phyloP scores from a whole-genome alignment of 192 early-diverging fungal genomes.

The Coemansia sp. region DNA sequence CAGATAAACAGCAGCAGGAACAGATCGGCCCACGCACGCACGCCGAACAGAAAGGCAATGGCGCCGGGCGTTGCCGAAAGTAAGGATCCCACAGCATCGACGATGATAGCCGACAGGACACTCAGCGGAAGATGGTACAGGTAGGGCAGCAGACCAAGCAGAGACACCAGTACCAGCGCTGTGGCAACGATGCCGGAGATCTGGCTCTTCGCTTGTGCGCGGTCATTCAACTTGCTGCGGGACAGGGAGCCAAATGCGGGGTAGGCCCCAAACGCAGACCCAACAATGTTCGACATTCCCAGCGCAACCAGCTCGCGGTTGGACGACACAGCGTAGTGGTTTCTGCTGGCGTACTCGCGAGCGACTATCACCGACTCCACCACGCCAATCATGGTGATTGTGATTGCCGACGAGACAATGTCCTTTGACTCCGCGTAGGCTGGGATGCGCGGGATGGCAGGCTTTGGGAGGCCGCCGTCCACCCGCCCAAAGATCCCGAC shows the following conservation, averaged over 20 bases:
- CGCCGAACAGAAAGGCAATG: constrained; percentile 75
- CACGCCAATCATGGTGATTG: constrained; percentile 96
- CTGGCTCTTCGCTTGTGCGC: constrained; percentile 88
- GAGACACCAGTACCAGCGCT: constrained; percentile 72
- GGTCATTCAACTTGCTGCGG: constrained; percentile 90
- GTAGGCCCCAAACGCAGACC: constrained; percentile 72
- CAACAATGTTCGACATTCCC: constrained; percentile 84
- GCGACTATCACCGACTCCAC: constrained; percentile 96
- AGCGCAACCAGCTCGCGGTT: constrained; percentile 97
- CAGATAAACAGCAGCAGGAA: constrained; percentile 86
- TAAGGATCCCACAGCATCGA: constrained; percentile 77
- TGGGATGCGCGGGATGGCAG: constrained; percentile 65
- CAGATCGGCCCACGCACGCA: constrained; percentile 81
- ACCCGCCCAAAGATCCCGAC: constrained; percentile 80
- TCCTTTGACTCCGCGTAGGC: constrained; percentile 62
- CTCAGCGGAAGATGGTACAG: constrained; percentile 85
- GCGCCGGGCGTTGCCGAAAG: constrained; percentile 76
- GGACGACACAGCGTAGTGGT: constrained; percentile 90
- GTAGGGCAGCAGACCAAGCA: constrained; percentile 77
- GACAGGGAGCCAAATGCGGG: constrained; percentile 92
- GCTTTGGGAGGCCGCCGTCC: constrained; percentile 57
- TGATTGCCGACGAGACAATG: constrained; percentile 77
- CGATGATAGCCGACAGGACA: constrained; percentile 80
- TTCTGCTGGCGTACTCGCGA: constrained; percentile 87
- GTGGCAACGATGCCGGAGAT: constrained; percentile 83